A percentile compares a stretch with the other conserved stretches of the same genome.
phyloP scores from a whole-genome alignment of 2,329 filamentous ascomycete genomes.

The Emericellopsis atlantica region DNA sequence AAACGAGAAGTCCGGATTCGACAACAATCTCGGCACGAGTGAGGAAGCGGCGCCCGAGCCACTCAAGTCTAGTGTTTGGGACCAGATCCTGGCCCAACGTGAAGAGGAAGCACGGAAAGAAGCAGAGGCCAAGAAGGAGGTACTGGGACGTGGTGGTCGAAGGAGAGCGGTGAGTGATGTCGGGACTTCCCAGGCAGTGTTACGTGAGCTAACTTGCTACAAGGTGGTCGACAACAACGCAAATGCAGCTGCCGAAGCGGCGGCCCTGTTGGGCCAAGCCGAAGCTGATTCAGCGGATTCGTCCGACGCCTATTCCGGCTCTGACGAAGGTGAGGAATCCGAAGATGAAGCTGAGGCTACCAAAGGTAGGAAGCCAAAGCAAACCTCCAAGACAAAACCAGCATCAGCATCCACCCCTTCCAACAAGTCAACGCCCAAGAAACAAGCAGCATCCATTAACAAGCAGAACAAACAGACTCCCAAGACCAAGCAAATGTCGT shows the following conservation, averaged over 20 bases:
- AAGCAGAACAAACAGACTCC: conserved; percentile 13
- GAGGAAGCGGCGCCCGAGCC: conserved; percentile 37
- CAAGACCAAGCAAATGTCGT: conserved; percentile 7
- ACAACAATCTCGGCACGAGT: conserved; percentile 45
- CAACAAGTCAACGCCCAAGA: conserved; percentile 6
- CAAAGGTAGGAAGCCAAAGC: conserved; percentile 3
- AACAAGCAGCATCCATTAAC: conserved; percentile 16
- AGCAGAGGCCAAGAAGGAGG: conserved; percentile 53
- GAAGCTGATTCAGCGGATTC: background rate
- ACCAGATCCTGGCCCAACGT: conserved; percentile 73
- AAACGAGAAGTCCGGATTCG: conserved; percentile 59
- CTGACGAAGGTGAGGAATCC: background rate
- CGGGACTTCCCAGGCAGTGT: background rate
- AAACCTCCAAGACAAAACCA: background rate
- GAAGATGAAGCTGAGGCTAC: conserved; percentile 15
- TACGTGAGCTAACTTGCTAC: too few relatives aligned
- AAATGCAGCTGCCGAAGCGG: too few relatives aligned
- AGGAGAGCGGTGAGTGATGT: conserved; percentile 33
- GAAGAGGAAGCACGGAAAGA: conserved; percentile 67
- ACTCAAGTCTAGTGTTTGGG: conserved; percentile 67
- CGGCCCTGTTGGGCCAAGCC: background rate
- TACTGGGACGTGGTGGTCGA: conserved; percentile 77
- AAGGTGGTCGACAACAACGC: too few relatives aligned
- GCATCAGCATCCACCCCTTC: background rate
- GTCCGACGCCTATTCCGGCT: background rate